Evolutionary conservation across 495 filamentous ascomycete genomes (phyloP).

Genomic region (Aspergillus sclerotioniger): DNA sequence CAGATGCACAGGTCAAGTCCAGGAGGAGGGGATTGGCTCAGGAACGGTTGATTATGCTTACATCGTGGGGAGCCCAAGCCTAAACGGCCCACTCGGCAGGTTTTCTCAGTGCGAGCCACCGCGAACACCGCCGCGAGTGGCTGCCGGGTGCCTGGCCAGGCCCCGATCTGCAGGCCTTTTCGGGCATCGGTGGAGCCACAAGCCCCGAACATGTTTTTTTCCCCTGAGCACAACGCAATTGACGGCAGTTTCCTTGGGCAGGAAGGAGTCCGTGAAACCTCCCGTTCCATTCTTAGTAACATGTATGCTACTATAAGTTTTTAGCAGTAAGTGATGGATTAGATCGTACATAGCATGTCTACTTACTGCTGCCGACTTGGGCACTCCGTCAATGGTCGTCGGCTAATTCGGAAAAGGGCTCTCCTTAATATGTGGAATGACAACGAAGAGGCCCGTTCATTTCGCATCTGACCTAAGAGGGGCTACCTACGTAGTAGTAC

Average conservation of each 20-base stretch:
- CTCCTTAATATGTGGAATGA: neutral
- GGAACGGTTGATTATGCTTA: neutral
- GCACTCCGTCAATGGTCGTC: neutral
- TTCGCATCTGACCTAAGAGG: neutral
- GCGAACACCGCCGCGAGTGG: neutral
- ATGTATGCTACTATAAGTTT: neutral
- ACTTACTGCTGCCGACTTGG: no score
- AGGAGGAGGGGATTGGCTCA: neutral
- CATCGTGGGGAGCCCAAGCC: neutral
- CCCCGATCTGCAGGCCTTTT: neutral
- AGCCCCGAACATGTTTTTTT: neutral
- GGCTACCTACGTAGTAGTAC: neutral
- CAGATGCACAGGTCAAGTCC: no score
- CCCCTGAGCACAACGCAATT: neutral
- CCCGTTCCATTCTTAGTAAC: neutral
- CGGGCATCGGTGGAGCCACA: neutral
- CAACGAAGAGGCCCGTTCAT: neutral
- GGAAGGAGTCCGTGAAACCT: constrained; percentile 1
- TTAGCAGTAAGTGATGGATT: neutral
- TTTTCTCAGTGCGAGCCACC: neutral
- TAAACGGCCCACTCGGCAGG: constrained; percentile 7
- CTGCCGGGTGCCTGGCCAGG: neutral
- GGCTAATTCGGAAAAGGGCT: neutral
- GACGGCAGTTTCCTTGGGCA: neutral
- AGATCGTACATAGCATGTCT: neutral